phyloP scores from a whole-genome alignment of 2,329 filamentous ascomycete species.

The Diaporthe australafricana region DNA sequence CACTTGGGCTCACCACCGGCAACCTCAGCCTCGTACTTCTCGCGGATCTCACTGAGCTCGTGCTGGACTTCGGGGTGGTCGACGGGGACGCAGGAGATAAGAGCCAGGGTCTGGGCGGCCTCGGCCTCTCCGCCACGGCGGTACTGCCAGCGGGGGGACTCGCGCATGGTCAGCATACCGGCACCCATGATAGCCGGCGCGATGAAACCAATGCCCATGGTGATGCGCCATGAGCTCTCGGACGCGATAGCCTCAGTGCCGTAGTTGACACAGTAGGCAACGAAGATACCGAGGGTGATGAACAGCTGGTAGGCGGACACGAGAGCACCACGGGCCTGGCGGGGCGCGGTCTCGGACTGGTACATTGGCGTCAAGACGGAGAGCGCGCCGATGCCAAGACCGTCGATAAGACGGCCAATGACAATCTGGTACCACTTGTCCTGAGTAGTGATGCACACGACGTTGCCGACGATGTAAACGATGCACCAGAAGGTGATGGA shows the following conservation, averaged over 20 bases:
- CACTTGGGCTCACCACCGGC: conserved; percentile 37
- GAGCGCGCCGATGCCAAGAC: conserved; percentile 75
- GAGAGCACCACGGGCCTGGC: conserved; percentile 60
- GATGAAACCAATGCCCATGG: conserved; percentile 67
- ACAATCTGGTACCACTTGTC: conserved; percentile 73
- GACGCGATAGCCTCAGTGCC: conserved; percentile 58
- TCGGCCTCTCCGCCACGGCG: conserved; percentile 35
- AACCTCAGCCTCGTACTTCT: conserved; percentile 37
- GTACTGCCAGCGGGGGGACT: conserved; percentile 64
- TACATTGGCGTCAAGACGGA: conserved; percentile 76
- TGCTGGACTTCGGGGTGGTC: conserved; percentile 36
- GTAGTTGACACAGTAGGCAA: conserved; percentile 62
- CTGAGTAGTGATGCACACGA: conserved; percentile 72
- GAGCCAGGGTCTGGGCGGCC: conserved; percentile 36
- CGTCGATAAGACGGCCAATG: conserved; percentile 74
- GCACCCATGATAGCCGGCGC: conserved; percentile 64
- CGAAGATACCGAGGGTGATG: conserved; percentile 44
- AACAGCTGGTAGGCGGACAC: conserved; percentile 48
- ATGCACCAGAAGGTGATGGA: conserved; percentile 64
- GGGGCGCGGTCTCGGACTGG: conserved; percentile 72
- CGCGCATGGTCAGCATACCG: conserved; percentile 65
- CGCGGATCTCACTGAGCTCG: conserved; percentile 36
- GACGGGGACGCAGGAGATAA: conserved; percentile 23
- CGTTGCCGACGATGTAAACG: conserved; percentile 72
- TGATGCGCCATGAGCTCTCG: conserved; percentile 69